Percentiles rank a stretch among this genome's conserved stretches.
Conservation (phyloP, 2,329 filamentous ascomycete genomes). For the Diaporthe caulivora region DNA sequence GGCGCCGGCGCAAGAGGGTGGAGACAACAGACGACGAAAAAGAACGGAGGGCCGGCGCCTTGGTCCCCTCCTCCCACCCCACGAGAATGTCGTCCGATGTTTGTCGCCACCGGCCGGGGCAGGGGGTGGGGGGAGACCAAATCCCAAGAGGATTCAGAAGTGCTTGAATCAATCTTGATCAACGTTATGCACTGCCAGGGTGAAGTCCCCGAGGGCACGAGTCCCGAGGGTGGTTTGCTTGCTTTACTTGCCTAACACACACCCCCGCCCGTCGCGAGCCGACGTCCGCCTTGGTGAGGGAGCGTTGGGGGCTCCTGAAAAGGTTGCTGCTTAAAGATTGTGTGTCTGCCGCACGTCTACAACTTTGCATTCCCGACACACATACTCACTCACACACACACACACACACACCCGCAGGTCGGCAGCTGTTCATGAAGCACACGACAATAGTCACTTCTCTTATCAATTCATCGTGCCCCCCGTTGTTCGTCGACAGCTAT, state of each 20-base stretch:
- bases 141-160: not conserved
- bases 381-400: not conserved
- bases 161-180: not conserved
- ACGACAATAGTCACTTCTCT: not conserved
- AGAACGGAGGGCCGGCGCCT: no score
- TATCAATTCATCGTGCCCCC: conserved; percentile 5
- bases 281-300: not conserved
- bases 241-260: not conserved
- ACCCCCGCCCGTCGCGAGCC: not conserved
- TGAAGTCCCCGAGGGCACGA: not conserved
- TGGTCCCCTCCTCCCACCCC: no score
- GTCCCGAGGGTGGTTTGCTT: not conserved
- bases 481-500: conserved; percentile 10
- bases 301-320: not conserved
- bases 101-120: no score
- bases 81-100: conserved; percentile 18
- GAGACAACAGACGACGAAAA: no score
- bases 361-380: not conserved
- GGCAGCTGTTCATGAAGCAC: conserved; percentile 15
- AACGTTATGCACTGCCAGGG: no score
- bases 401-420: not conserved
- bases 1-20: no score
- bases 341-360: not conserved
- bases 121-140: no score
- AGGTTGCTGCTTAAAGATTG: not conserved